Base-by-base conservation (phyloP, 2,329 filamentous ascomycete genomes). In the Paraphoma chrysanthemicola region DNA sequence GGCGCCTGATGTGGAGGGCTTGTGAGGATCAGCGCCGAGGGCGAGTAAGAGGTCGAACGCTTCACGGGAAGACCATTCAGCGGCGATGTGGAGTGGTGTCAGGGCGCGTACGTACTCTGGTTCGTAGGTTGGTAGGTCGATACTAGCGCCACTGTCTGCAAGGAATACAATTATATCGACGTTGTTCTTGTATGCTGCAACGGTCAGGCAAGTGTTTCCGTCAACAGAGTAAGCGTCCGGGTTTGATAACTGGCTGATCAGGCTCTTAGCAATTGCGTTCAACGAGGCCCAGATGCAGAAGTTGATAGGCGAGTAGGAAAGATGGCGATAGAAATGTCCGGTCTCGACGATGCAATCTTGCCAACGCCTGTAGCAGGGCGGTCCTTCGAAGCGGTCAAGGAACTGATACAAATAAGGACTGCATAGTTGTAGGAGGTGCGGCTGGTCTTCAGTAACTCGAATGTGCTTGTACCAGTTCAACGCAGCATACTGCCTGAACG, bases 1-100 rank as follows among this genome's bases (percentile, higher is more conserved):
- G 16, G 53, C 48, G n/a, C 42, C 29, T 6, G 53, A 50, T 2
- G 12, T 14, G 10, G 53, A 56, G 29, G 43, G 30, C 11, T 48
- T 44, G 33, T 55, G 52, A 12, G 38, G 39, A 51, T 59, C 42
- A 8, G 56, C 52, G 5, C 56, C 52, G 39, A 44, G 43, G 4
- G 30, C 44, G 16, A 59, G 44, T 2, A 56, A 46, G 4, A 56
- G n/a, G 36, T 38, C 33, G 33, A 38, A 38, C 3, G 33, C 3
- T 38, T 38, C 33, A 6, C 33, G 33, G 6, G 10, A 2, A 38
- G 33, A 3, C 10, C 2, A 38, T 38, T 38, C 33, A 2, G 33
- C 33, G 33, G 33, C 33, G n/a, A 38, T 11, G 33, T 38, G 33
- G 6, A 38, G 33, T 3, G 33, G 33, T n/a, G 33, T 38, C 5